phyloP scores from a whole-genome alignment of 2,329 filamentous ascomycete species.

The Neopestalotiopsis rosae region DNA sequence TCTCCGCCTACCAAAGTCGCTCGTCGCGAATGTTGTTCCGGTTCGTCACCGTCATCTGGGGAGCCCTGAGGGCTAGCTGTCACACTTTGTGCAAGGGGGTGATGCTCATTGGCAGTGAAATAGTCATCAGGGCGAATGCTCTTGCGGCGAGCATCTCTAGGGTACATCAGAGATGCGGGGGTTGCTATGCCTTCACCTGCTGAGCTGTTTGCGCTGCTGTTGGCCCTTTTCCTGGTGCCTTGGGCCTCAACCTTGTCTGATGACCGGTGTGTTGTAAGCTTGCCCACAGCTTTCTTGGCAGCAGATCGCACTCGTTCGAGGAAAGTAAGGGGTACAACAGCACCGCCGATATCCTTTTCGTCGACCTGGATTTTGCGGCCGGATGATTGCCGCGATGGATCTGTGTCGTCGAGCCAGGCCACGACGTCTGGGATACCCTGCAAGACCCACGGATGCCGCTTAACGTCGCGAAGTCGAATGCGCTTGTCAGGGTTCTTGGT shows the following conservation, averaged over 20 bases:
- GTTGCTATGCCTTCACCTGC: constrained; percentile 57
- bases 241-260: constrained; percentile 59
- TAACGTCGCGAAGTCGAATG: constrained; percentile 90
- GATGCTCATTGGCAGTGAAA: constrained; percentile 65
- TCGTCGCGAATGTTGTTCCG: constrained; percentile 41
- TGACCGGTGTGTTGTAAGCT: constrained; percentile 65
- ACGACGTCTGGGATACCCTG: constrained; percentile 75
- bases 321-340: constrained; percentile 88
- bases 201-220: constrained; percentile 70
- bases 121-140: constrained; percentile 61
- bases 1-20: constrained; percentile 45
- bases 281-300: constrained; percentile 70
- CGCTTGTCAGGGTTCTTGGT: constrained; percentile 88
- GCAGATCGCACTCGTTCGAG: constrained; percentile 84
- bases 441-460: constrained; percentile 91
- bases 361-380: constrained; percentile 92
- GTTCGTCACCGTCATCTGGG: constrained; percentile 35
- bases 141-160: constrained; percentile 58
- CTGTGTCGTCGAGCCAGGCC: constrained; percentile 92
- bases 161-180: constrained; percentile 56
- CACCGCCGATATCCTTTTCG: constrained; percentile 84
- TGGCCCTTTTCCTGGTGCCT: constrained; percentile 56
- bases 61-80: constrained; percentile 69
- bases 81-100: constrained; percentile 74
- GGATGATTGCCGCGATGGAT: constrained; percentile 77